phyloP scores from a whole-genome alignment of 148 eudicot species.

The Fagopyrum homotropicum region DNA sequence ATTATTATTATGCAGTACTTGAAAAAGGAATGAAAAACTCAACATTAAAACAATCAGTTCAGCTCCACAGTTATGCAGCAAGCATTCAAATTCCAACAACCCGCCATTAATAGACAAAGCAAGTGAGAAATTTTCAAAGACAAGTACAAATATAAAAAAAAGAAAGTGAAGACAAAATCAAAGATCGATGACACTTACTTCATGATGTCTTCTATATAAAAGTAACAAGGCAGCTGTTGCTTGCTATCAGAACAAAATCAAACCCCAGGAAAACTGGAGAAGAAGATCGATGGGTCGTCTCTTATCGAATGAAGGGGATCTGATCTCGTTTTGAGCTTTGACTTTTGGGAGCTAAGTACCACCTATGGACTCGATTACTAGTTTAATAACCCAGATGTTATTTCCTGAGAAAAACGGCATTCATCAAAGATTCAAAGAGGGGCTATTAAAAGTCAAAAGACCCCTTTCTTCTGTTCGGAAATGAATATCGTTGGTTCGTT shows the following conservation, averaged over 20 bases:
- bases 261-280: not conserved
- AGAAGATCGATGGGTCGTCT: not conserved
- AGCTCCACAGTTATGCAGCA: not conserved
- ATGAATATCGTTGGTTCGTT: conserved; percentile 6
- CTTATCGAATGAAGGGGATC: not conserved
- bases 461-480: not conserved
- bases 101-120: not conserved
- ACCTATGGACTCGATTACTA: not conserved
- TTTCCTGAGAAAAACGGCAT: not conserved
- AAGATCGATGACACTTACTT: not conserved
- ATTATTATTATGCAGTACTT: not conserved
- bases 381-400: not conserved
- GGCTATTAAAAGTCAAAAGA: not conserved
- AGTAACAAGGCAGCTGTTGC: not conserved
- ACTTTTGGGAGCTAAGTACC: not conserved
- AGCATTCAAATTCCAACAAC: not conserved
- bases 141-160: not conserved
- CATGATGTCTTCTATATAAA: not conserved
- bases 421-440: not conserved
- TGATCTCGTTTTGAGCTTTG: not conserved
- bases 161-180: not conserved
- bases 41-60: not conserved
- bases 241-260: not conserved
- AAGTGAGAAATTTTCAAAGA: not conserved
- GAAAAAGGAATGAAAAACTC: not conserved